Conservation (phyloP, 768 basidiomycete genomes). For the Mycena epipterygia region DNA sequence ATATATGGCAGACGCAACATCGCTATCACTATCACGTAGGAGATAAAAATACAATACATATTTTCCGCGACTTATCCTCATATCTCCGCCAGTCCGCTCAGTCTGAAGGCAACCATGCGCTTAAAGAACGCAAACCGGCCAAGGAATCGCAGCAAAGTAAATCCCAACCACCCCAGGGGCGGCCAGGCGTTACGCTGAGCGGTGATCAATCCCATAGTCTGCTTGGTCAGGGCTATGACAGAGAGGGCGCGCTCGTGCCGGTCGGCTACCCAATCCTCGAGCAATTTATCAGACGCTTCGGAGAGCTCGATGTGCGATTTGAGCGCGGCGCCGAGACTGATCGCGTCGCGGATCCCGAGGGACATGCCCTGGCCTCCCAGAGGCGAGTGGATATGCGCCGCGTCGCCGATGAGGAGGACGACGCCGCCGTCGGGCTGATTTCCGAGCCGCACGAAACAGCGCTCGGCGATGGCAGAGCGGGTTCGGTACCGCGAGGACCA, state of each 20-base stretch:
- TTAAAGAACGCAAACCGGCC: conserved; percentile 10
- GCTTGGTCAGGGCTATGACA: conserved; percentile 58
- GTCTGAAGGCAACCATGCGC: conserved; percentile 12
- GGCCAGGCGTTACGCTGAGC: conserved; percentile 13
- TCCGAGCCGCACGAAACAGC: conserved; percentile 49
- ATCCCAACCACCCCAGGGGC: conserved; percentile 3
- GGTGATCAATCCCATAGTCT: conserved; percentile 38
- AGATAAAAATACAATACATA: too few relatives aligned
- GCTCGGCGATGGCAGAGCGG: conserved; percentile 58
- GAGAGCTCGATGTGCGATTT: conserved; percentile 29
- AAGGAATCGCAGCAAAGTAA: conserved; percentile 1
- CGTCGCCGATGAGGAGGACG: conserved; percentile 54
- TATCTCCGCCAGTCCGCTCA: conserved; percentile 15
- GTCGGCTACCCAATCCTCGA: conserved; percentile 50
- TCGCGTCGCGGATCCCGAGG: conserved; percentile 66
- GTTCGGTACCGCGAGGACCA: conserved; percentile 64
- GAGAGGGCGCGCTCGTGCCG: conserved; percentile 57
- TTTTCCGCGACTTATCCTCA: too few relatives aligned
- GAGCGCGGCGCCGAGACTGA: conserved; percentile 58
- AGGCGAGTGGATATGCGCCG: conserved; percentile 68
- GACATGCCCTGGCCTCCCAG: conserved; percentile 72
- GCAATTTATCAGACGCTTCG: conserved; percentile 41
- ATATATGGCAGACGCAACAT: too few relatives aligned
- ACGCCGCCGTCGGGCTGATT: conserved; percentile 10
- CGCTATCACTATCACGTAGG: too few relatives aligned